Base-by-base conservation (phyloP, 1,139 yeast species). In the Blastobotrys indianensis region DNA sequence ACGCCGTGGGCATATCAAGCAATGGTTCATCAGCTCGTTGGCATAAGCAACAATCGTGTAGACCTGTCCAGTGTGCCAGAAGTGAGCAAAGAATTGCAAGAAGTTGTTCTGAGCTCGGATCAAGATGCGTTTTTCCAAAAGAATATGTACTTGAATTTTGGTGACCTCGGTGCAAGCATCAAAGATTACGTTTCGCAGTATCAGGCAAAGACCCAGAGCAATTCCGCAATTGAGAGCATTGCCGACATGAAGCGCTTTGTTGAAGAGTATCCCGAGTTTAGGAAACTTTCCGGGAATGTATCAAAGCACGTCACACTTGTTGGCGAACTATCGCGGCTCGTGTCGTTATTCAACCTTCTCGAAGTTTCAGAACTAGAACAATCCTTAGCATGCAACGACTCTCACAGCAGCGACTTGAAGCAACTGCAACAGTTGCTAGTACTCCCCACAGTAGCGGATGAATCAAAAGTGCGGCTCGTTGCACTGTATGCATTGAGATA, bases 1-100 rank as follows among this genome's bases (percentile, higher is more conserved):
- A 78, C 83, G 35, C 98, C 97, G 1, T 92, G 99, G 99, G 90
- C 98, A 0, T 92, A 88, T 65, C 97, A 92, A 61, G 86, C 97
- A 1, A 92, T 94, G 98, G 86, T 92, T 13, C 95, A 92, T 63
- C 97, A 94, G 61, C 74, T 87, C 32, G 70, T 92, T 35, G 95
- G 92, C 1, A 85, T 92, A 49, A 69, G 73, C 16, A 83, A 87
- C 60, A 92, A 92, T 57, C 76, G 92, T 4, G 95, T 87, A 2
- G 82, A 80, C 52, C 64, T 90, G 45, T 68, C 81, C 1, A 53
- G 54, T 3, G 67, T 73, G 7, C 69, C 72, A 1, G 76, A 70
- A 29, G 69, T 74, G 3, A 59, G 76, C 6, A 56, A 58, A 15
- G 85, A 80, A 32, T 63, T 80, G 48, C 15, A 23, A 8, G 82